Conservation (phyloP, 306 rosid species). For the Quercus mongolica region DNA sequence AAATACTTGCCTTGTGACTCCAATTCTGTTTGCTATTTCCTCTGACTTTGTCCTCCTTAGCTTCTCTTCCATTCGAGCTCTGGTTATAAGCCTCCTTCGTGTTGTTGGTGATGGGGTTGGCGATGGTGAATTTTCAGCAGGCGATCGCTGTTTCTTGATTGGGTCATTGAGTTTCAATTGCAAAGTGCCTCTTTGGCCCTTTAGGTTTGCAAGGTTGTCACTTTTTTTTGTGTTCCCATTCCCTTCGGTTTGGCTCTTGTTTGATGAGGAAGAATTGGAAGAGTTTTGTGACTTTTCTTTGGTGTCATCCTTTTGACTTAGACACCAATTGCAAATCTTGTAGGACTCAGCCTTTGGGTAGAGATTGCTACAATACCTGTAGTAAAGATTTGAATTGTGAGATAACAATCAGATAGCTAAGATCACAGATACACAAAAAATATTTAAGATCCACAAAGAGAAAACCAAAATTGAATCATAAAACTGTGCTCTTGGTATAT, state of each 20-base stretch:
- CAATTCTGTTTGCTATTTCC: slow-evolving; percentile 33
- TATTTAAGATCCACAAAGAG: neutral
- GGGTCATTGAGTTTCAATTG: slow-evolving; percentile 41
- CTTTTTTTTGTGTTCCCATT: neutral
- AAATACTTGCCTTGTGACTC: slow-evolving; percentile 51
- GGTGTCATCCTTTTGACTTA: slow-evolving; percentile 50
- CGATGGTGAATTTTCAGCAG: slow-evolving; percentile 34
- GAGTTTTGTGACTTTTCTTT: slow-evolving; percentile 67
- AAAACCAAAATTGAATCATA: neutral
- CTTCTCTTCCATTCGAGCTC: slow-evolving; percentile 42
- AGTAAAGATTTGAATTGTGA: neutral
- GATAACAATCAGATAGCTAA: neutral
- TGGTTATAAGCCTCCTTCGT: slow-evolving; percentile 57
- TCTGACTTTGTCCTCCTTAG: slow-evolving; percentile 64
- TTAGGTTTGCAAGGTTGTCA: neutral
- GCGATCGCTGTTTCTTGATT: slow-evolving; percentile 59
- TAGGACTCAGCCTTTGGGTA: slow-evolving; percentile 60
- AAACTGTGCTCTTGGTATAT: neutral
- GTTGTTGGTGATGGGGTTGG: slow-evolving; percentile 34
- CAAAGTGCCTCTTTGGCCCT: slow-evolving; percentile 26
- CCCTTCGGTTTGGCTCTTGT: slow-evolving; percentile 23
- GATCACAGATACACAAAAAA: neutral
- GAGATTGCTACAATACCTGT: slow-evolving; percentile 83
- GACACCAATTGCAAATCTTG: slow-evolving; percentile 87
- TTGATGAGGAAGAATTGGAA: slow-evolving; percentile 69